Evolutionary conservation across 768 basidiomycete species (phyloP).

Genomic region (Termitomyces sp.): DNA sequence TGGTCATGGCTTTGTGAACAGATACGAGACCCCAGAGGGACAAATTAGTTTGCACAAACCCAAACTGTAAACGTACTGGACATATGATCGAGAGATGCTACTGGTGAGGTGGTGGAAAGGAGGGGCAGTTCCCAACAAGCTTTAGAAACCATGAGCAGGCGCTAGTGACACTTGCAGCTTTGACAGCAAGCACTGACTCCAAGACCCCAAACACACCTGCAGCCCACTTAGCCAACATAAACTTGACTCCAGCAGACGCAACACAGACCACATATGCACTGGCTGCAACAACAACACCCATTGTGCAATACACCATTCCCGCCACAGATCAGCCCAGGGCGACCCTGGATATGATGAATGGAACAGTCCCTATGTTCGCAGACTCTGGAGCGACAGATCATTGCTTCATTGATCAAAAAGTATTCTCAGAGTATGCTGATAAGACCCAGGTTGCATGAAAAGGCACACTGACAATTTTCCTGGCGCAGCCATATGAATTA

Average conservation of each 20-base stretch:
- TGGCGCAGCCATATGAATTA: too few species aligned
- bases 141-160: background rate
- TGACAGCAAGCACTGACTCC: background rate
- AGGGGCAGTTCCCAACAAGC: constrained; percentile 1
- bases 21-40: background rate
- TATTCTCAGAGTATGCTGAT: background rate
- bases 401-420: background rate
- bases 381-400: background rate
- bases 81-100: constrained; percentile 2
- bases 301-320: background rate
- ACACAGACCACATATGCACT: background rate
- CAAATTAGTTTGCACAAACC: background rate
- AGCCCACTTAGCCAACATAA: background rate
- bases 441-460: too few species aligned
- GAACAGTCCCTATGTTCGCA: background rate
- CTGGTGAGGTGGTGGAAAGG: constrained; percentile 1
- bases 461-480: too few species aligned
- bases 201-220: background rate
- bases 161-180: background rate
- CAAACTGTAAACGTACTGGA: background rate
- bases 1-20: background rate
- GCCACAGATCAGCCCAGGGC: background rate
- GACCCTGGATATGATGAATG: background rate
- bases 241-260: background rate
- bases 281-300: background rate